Evolutionary conservation across 2,329 filamentous ascomycete species (phyloP).

Genomic region (Paecilomyces sp.): DNA sequence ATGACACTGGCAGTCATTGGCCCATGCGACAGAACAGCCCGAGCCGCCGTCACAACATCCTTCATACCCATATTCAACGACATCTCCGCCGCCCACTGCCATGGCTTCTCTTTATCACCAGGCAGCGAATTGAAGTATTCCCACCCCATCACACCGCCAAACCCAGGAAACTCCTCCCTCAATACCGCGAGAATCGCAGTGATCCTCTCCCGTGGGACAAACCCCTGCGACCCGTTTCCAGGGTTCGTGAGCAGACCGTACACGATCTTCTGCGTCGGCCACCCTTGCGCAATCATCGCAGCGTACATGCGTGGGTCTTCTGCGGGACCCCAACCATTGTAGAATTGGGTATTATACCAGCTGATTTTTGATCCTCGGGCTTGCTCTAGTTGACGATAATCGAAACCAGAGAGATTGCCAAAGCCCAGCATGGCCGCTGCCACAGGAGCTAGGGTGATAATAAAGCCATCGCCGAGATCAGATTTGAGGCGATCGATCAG

Average conservation of each 20-base stretch:
- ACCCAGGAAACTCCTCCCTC: constrained; percentile 55
- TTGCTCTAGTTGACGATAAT: constrained; percentile 67
- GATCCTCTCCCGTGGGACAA: constrained; percentile 53
- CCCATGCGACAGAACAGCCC: constrained; percentile 17
- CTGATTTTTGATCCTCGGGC: constrained; percentile 59
- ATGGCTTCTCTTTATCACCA: constrained; percentile 55
- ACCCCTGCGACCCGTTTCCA: constrained; percentile 59
- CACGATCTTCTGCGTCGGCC: constrained; percentile 66
- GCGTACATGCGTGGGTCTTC: constrained; percentile 40
- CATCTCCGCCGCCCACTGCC: constrained; percentile 71
- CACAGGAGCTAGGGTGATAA: constrained; percentile 76
- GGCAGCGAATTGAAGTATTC: constrained; percentile 84
- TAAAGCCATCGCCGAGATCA: constrained; percentile 49
- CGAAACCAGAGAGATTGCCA: constrained; percentile 67
- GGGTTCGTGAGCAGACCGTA: constrained; percentile 75
- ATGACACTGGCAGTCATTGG: constrained; percentile 24
- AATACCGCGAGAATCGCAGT: constrained; percentile 52
- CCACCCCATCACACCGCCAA: constrained; percentile 91
- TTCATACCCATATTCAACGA: constrained; percentile 43
- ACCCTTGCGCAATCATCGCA: constrained; percentile 49
- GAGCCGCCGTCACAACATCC: constrained; percentile 25
- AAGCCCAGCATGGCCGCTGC: constrained; percentile 63
- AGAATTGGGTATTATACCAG: constrained; percentile 92
- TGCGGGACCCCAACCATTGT: constrained; percentile 78
- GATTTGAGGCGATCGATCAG: constrained; percentile 59